phyloP scores from a whole-genome alignment of 108 stramenopile genomes.

The Pseudonitzschia delicatissima region DNA sequence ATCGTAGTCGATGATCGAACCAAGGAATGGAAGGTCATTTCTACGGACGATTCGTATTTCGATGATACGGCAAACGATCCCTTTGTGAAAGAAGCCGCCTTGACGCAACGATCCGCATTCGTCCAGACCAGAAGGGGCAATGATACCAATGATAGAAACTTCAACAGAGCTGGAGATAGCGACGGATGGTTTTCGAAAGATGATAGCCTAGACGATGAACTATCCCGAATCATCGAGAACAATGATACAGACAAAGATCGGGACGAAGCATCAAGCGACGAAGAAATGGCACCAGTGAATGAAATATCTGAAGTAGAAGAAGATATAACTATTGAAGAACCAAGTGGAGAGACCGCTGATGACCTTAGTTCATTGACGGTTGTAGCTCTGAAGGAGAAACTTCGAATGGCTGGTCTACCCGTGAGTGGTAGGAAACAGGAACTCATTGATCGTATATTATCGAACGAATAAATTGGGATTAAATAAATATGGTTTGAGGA shows the following conservation, averaged over 20 bases:
- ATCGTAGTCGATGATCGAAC: conserved; percentile 48
- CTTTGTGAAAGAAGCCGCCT: not conserved
- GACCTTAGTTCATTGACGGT: conserved; percentile 51
- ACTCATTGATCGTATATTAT: conserved; percentile 51
- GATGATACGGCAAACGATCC: not conserved
- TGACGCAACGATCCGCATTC: conserved; percentile 5
- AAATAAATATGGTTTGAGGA: too few relatives aligned
- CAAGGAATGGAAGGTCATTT: conserved; percentile 43
- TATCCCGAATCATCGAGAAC: not conserved
- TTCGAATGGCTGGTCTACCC: conserved; percentile 48
- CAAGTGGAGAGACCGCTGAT: conserved; percentile 14
- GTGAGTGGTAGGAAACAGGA: conserved; percentile 67
- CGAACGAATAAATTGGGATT: too few relatives aligned
- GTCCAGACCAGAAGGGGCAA: not conserved
- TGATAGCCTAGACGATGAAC: not conserved
- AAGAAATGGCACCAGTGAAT: not conserved
- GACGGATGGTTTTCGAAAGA: not conserved
- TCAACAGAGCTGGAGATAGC: not conserved
- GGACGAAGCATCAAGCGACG: not conserved
- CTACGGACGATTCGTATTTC: not conserved
- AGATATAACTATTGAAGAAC: not conserved
- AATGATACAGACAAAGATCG: not conserved
- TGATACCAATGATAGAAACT: not conserved
- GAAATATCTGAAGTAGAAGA: not conserved
- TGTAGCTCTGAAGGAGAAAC: conserved; percentile 52